phyloP scores from a whole-genome alignment of 139 green algal species.

The Chlamydomonas applanata region DNA sequence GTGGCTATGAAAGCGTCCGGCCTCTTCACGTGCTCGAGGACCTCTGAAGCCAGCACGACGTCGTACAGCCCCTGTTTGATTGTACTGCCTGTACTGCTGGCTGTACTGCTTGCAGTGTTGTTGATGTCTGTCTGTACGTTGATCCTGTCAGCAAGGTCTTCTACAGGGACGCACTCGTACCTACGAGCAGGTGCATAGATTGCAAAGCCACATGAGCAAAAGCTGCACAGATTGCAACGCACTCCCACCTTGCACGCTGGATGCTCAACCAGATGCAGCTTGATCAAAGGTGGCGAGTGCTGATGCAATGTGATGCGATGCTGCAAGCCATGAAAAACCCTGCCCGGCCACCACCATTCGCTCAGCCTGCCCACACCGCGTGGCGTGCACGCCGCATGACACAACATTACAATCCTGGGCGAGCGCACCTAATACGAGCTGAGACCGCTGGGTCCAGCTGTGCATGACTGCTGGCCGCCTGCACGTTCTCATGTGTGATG shows the following conservation, averaged over 20 bases:
- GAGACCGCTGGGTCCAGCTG: slow-evolving; percentile 38
- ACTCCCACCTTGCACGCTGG: too few species aligned
- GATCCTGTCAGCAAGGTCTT: slow-evolving; percentile 41
- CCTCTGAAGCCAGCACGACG: slow-evolving; percentile 57
- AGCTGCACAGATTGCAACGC: too few species aligned
- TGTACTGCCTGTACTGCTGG: background rate
- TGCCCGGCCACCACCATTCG: too few species aligned
- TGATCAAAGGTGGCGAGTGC: too few species aligned
- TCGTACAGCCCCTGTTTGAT: slow-evolving; percentile 40
- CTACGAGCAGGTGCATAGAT: too few species aligned
- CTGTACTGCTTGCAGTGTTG: background rate
- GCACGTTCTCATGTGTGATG: slow-evolving; percentile 51
- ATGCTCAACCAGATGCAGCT: too few species aligned
- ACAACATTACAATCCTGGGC: too few species aligned
- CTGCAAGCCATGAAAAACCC: too few species aligned
- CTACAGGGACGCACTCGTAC: slow-evolving; percentile 48
- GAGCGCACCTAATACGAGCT: slow-evolving; percentile 32
- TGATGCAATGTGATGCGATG: too few species aligned
- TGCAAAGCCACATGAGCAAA: too few species aligned
- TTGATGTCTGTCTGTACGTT: background rate
- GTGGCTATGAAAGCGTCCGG: slow-evolving; percentile 46
- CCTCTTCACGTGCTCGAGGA: slow-evolving; percentile 53
- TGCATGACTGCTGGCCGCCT: slow-evolving; percentile 48
- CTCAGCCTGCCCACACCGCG: too few species aligned
- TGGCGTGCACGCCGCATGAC: too few species aligned